Evolutionary conservation across 352 stramenopile species (phyloP).

Genomic region (Pythium plurisporium): DNA sequence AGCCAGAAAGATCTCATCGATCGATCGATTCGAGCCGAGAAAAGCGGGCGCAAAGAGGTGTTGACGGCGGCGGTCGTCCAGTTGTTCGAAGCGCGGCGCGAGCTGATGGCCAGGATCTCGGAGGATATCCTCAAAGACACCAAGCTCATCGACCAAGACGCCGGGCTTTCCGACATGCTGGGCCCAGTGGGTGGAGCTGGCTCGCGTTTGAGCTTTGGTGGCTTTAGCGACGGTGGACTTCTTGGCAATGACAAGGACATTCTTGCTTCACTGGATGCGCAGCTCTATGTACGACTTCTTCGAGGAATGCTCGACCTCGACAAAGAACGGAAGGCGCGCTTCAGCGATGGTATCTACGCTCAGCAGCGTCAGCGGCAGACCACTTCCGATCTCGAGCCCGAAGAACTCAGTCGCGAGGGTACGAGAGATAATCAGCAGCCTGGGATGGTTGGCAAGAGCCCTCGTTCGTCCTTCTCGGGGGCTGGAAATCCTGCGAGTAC

Average conservation of each 20-base stretch:
- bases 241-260: constrained; percentile 41
- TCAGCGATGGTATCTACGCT: constrained; percentile 6
- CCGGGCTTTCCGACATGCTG: constrained; percentile 2
- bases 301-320: constrained; percentile 47
- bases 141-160: constrained; percentile 53
- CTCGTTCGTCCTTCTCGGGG: not conserved
- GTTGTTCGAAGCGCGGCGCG: constrained; percentile 61
- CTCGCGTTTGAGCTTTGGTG: not conserved
- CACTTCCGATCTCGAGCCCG: not conserved
- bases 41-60: constrained; percentile 41
- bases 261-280: constrained; percentile 63
- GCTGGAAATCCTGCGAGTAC: not conserved
- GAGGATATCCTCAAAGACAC: constrained; percentile 69
- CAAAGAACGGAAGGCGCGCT: constrained; percentile 41
- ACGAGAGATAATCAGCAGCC: not conserved
- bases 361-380: not conserved
- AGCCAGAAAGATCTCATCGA: constrained; percentile 57
- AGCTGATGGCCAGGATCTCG: constrained; percentile 65
- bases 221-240: not conserved
- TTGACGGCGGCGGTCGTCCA: constrained; percentile 38
- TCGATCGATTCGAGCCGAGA: constrained; percentile 59
- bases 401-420: not conserved
- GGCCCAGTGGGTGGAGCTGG: not conserved
- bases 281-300: constrained; percentile 65
- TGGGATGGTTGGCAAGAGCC: too few relatives aligned